Base-by-base conservation (phyloP, 345 rosid species). In the Schrenkiella parvula region DNA sequence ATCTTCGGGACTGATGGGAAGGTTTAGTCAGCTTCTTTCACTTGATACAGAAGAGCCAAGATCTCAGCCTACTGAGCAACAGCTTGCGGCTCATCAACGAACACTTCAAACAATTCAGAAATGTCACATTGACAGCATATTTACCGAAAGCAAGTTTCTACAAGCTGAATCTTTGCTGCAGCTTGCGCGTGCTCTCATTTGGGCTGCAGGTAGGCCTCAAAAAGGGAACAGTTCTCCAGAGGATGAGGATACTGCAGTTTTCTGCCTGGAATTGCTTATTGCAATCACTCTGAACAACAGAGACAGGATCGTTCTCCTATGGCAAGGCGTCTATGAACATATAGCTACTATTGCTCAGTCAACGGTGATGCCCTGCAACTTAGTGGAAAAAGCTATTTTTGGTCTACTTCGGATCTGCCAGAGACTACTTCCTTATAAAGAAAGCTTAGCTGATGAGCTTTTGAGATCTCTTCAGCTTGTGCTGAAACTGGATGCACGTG, bases 221-320 rank as follows among this genome's bases (percentile, higher is more conserved):
- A 95, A 91, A 79, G 99, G 98, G 42, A 89, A 75, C 70, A 86
- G 81, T 76, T 88, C 99, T 31, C 93, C 93, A 3, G 99, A 95
- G 82, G 99, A 91, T 73, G 99, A 95, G 80, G 99, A 95, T 80
- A 95, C 99, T 46, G 99, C 96, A 56, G 99, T 95, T 80, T 95
- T 95, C 85, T 95, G 99, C 78, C 84, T 95, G 58, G 98, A 91
- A 77, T 78, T 95, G 85, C 88, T 95, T 48, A 95, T 95, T 79
- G 98, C 98, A 57, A 95, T 91, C 69, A 89, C 99, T 71, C 84
- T 95, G 75, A 95, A 91, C 80, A 91, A 92, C 82, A 80, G 99
- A 66, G 99, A 95, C 79, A 84, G 98, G 80, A 95, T 95, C 67
- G 92, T 70, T 66, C 93, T 91, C 66, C 83, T 95, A 10, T 95